A percentile compares a stretch with the other conserved stretches of the same genome.
Conservation (phyloP, 164 flowering plant species). For the Liquidambar formosana region DNA sequence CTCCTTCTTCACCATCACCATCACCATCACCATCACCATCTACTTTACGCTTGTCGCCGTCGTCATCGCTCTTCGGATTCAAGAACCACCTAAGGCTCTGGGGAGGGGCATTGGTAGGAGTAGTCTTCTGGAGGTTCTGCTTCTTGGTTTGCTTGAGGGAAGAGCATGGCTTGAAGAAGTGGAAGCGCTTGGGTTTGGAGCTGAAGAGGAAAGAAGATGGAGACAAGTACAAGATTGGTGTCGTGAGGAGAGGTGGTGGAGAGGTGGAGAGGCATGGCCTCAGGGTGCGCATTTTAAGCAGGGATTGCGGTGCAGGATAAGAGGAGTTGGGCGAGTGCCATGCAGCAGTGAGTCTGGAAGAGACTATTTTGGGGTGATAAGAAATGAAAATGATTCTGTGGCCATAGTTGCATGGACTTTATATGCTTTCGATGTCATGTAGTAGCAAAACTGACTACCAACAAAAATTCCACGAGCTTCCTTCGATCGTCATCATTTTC, state of each 20-base stretch:
- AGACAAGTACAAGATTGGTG: conserved; percentile 13
- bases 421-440: too few species aligned
- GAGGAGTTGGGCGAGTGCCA: conserved; percentile 9
- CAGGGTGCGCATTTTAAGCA: conserved; percentile 49
- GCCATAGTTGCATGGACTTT: too few species aligned
- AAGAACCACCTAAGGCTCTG: conserved; percentile 50
- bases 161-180: conserved; percentile 63
- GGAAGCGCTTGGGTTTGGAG: conserved; percentile 53
- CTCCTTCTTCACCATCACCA: conserved; percentile 22
- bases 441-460: too few species aligned
- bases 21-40: conserved; percentile 20
- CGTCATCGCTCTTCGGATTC: conserved; percentile 31
- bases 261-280: conserved; percentile 24
- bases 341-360: neutral
- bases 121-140: conserved; percentile 42
- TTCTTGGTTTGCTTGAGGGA: conserved; percentile 71
- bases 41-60: conserved; percentile 14
- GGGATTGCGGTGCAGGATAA: conserved; percentile 28
- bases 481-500: too few species aligned
- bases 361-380: too few species aligned
- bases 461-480: too few species aligned
- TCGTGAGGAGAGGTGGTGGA: conserved; percentile 14
- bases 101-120: conserved; percentile 33
- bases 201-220: conserved; percentile 32
- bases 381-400: too few species aligned